These are phyloP conservation scores for Calvatia gigantea DNA, from an alignment of 768 basidiomycete genomes.

Conservation along the genomic window DNA sequence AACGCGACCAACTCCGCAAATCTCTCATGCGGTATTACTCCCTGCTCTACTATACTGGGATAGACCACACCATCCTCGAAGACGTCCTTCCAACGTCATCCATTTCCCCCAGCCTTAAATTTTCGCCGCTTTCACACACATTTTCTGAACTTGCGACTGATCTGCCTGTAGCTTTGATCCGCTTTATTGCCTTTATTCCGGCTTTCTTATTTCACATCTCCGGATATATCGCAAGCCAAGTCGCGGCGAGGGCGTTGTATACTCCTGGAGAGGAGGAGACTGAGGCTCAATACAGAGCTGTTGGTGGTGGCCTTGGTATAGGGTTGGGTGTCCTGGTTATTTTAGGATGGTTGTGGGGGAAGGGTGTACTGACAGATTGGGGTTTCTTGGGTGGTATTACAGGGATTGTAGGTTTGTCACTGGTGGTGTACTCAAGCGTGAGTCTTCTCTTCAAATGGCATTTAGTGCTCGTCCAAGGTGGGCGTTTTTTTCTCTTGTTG, in stretches of 20 bases:
- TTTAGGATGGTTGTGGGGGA: slow-evolving; percentile 21
- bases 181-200: slow-evolving; percentile 37
- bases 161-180: slow-evolving; percentile 36
- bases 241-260: slow-evolving; percentile 41
- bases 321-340: slow-evolving; percentile 23
- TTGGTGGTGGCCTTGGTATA: slow-evolving; percentile 50
- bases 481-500: slow-evolving; percentile 5
- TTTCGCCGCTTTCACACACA: slow-evolving; percentile 21
- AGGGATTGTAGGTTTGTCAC: slow-evolving; percentile 14
- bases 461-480: slow-evolving; percentile 30
- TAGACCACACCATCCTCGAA: slow-evolving; percentile 47
- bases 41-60: slow-evolving; percentile 45
- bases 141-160: slow-evolving; percentile 29
- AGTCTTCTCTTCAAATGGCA: slow-evolving; percentile 44
- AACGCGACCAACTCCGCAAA: slow-evolving; percentile 28
- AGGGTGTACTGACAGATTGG: slow-evolving; percentile 10
- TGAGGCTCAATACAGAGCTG: slow-evolving; percentile 67
- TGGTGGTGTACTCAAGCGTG: slow-evolving; percentile 25
- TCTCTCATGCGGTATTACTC: slow-evolving; percentile 54
- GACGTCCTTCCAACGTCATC: slow-evolving; percentile 18
- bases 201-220: slow-evolving; percentile 53
- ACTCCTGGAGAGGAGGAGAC: slow-evolving; percentile 57
- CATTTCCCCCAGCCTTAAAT: slow-evolving; percentile 14
- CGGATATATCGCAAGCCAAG: slow-evolving; percentile 47
- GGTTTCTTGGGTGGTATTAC: slow-evolving; percentile 5